Base-by-base conservation (phyloP, 1,139 yeast genomes). In the Suhomyces anneliseae region DNA sequence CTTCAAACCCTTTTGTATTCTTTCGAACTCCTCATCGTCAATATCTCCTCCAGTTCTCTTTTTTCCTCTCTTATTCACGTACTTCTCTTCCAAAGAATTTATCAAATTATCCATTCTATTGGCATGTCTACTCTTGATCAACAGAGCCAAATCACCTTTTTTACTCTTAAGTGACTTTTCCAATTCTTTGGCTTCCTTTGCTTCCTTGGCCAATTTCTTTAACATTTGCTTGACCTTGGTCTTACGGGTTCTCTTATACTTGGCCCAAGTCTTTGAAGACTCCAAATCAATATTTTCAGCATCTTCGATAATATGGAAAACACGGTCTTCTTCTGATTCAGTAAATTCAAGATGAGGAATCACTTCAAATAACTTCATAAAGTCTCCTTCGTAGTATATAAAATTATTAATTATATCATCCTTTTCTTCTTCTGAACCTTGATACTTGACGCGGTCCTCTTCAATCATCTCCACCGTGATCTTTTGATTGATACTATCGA, bases 401-500 rank as follows among this genome's bases (percentile, higher is more conserved):
- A 87, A 86, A 44, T 79, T 77, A 42, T 78, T 76, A 36, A 82
- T 53, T 15, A 90, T 77, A 60, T 90, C 97, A 3, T 70, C 71
- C 38, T 65, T 66, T 59, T 90, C 97, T 58, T 89, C 95, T 4
- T 69, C 72, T 12, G 89, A 79, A 11, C 74, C 74, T 56, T 85
- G 90, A 60, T 90, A 90, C 48, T 72, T 78, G 38, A 62, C 53
- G 54, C 77, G 78, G 63, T 90, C 96, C 61, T 85, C 82, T 47
- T 82, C 88, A 47, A 90, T 85, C 78, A 82, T 76, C 46, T 88
- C 95, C 32, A 81, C 76, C 7, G 89, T 85, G 57, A 90, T 82
- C 51, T 81, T 82, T n/a, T 72, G 76, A 61, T 75, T 77, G 57
- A 80, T 74, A 12, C 74, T 69, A 36, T 76, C 76, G 59, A 88